Base-by-base conservation (phyloP, 2,329 filamentous ascomycete genomes). In the Penicillium sp. region DNA sequence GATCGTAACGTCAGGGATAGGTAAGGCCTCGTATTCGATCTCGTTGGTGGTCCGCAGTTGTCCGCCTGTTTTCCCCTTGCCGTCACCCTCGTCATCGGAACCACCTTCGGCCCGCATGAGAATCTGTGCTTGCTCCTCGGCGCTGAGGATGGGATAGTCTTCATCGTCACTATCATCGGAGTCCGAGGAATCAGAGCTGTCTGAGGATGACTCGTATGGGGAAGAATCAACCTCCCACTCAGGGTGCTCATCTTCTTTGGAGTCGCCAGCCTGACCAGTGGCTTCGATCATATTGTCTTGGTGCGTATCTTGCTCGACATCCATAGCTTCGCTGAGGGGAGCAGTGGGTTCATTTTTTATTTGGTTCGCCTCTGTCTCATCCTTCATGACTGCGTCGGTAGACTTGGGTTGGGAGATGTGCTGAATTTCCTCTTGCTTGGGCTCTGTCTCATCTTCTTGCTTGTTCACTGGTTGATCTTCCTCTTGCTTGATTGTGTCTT, bases 201-300 rank as follows among this genome's bases (percentile, higher is more conserved):
- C 78, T 25, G 75, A 77, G 13, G 78, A 90, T 6, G 87, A 90
- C 67, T 87, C 85, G 68, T 89, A 89, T 0, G 89, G 89, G 0
- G 88, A 90, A 1, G 89, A 92, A 67, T 93, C 90, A 8, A 82
- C 78, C 70, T 96, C 91, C 90, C 91, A 97, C 73, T 97, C 92
- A 3, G 89, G 87, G 44, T 88, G 80, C 52, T 79, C 74, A 45
- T 79, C 77, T 33, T 74, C 77, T 51, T 79, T 77, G 63, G 78
- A 68, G 7, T 65, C 62, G 25, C 55, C 61, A 16, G 46, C 44
- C 7, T 21, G 39, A 2, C 40, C 47, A 41, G 53, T 54, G 19
- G 44, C 48, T 39, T 53, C 54, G 31, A 50, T 34, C 23, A 50
- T 59, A 34, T 53, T 55, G 27, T 44, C 59, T 50, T 55, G 13